Base-by-base conservation (phyloP, 495 filamentous ascomycete genomes). In the Thozetella sp. region DNA sequence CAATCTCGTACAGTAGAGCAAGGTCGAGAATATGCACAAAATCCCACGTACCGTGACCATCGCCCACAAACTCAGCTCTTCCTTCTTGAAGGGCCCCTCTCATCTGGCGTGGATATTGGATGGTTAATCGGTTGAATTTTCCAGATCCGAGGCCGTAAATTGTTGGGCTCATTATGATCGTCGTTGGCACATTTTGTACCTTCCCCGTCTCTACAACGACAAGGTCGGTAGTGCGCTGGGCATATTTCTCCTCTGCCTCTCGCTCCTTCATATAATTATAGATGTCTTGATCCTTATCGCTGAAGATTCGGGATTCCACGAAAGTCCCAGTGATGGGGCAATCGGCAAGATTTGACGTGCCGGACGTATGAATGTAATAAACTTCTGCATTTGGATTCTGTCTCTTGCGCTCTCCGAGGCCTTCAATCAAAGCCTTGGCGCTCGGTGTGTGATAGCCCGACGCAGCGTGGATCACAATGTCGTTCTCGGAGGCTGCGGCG, bases 71-170 rank as follows among this genome's bases (percentile, higher is more conserved):
- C 9, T 65, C 52, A 0, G 67, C 66, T 9, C 65, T 24, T 11
- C 75, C 72, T 10, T 53, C 57, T 17, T 69, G 55, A 2, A 81
- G 20, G 9, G 68, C 66, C 2, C 67, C 55, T 17, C 63, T 54
- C 0, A 72, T 62, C 25, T 69, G 46, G 20, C 50, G 22, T 11
- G 77, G 77, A 6, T 79, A 57, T 63, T 83, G 79, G 22, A 79
- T 72, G 46, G 73, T 72, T 1, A 55, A 52, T 12, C 62, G 68
- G 46, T 81, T 78, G 65, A 79, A 79, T 0, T 64, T 61, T 25
- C 80, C 82, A 1, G 66, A 71, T 4, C 81, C 80, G 1, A 64
- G 25, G 24, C 81, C 81, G 62, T 75, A 85, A 27, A 84, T 80
- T 4, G 74, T 74, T 15, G 78, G 77, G 1, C 71, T 67, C 67